Evolutionary conservation across 345 rosid genomes (phyloP).

Genomic region (Aethionema arabicum): DNA sequence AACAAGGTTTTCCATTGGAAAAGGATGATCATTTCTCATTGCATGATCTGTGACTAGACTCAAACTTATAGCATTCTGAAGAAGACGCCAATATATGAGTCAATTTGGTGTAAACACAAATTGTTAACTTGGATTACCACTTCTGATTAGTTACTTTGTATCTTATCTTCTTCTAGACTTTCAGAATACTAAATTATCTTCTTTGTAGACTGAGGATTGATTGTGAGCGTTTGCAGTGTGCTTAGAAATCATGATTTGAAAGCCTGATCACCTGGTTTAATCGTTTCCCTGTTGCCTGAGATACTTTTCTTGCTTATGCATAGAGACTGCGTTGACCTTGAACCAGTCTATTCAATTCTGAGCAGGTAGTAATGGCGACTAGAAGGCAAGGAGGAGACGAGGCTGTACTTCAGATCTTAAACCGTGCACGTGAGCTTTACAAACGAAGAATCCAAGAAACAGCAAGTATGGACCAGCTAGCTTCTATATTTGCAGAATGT

Average conservation of each 20-base stretch:
- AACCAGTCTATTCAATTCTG: slow-evolving; percentile 19
- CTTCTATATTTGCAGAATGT: slow-evolving; percentile 87
- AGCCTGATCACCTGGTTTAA: neutral
- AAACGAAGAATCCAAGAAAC: slow-evolving; percentile 50
- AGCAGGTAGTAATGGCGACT: slow-evolving; percentile 81
- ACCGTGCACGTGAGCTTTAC: slow-evolving; percentile 77
- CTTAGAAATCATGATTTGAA: slow-evolving; percentile 8
- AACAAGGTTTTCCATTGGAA: neutral
- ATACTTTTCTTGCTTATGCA: neutral
- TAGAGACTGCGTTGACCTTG: slow-evolving; percentile 11
- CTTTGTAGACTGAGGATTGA: slow-evolving; percentile 6
- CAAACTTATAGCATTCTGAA: too few species aligned
- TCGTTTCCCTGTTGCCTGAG: neutral
- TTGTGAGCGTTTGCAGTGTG: slow-evolving; percentile 4
- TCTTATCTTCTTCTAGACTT: slow-evolving; percentile 2
- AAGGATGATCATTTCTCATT: neutral
- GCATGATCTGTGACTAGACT: neutral
- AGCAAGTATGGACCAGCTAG: slow-evolving; percentile 70
- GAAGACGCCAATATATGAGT: neutral
- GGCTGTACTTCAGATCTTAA: slow-evolving; percentile 62
- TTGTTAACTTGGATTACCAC: neutral
- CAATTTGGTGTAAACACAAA: neutral
- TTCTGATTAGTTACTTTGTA: slow-evolving; percentile 4
- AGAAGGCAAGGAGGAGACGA: slow-evolving; percentile 71
- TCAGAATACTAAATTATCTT: slow-evolving; percentile 6